A percentile compares a stretch with the other conserved stretches of the same genome.
These are phyloP conservation scores for Cordyceps farinosa DNA, from an alignment of 2,329 filamentous ascomycete genomes.

Conservation along the genomic window DNA sequence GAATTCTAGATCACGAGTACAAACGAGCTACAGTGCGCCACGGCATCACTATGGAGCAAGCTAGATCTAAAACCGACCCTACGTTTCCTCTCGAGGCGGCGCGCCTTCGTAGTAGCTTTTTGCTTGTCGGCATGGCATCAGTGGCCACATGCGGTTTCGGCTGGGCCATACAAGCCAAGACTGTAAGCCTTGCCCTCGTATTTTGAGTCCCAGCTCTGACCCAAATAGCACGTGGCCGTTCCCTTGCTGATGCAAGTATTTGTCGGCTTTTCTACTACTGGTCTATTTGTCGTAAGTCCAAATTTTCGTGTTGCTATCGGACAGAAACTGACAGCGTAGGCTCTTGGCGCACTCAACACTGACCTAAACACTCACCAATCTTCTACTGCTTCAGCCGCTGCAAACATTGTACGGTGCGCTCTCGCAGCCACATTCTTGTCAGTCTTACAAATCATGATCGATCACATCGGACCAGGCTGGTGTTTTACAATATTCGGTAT, in stretches of 20 bases:
- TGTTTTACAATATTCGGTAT: conserved; percentile 25
- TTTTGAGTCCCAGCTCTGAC: not conserved
- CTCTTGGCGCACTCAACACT: conserved; percentile 7
- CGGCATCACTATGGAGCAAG: not conserved
- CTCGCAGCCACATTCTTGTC: conserved; percentile 22
- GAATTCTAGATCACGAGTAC: not conserved
- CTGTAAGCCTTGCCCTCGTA: not conserved
- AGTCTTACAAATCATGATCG: conserved; percentile 22
- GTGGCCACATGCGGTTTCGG: not conserved
- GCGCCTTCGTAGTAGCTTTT: not conserved
- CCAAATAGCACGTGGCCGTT: not conserved
- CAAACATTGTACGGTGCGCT: conserved; percentile 24
- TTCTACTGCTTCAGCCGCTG: conserved; percentile 24
- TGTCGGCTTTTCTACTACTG: not conserved
- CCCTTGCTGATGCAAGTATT: conserved; percentile 3
- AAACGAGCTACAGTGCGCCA: not conserved
- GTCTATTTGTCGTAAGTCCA: not conserved
- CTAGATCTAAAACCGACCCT: not conserved
- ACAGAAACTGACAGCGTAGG: not conserved
- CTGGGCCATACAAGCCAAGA: not conserved
- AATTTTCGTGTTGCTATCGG: not conserved
- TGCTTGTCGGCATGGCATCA: not conserved
- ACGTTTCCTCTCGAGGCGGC: not conserved
- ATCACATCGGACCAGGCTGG: conserved; percentile 22
- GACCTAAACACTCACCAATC: conserved; percentile 22